Evolutionary conservation across 192 early-diverging fungal species (phyloP).

Genomic region (Pilaira anomala): DNA sequence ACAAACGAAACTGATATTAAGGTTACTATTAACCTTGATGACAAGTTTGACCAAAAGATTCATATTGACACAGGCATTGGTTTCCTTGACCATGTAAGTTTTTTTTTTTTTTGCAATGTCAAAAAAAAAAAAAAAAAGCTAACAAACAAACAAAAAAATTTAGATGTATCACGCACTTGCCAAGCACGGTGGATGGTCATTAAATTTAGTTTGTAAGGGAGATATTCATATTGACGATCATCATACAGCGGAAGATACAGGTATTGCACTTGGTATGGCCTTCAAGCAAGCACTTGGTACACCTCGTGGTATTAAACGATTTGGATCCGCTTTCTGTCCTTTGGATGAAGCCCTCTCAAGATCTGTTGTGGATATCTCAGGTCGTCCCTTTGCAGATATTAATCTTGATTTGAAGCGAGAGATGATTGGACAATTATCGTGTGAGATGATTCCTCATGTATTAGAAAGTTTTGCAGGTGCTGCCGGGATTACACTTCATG

Average conservation of each 20-base stretch:
- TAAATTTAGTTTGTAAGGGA: constrained; percentile 80
- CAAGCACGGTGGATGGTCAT: constrained; percentile 92
- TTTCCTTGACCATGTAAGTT: constrained; percentile 90
- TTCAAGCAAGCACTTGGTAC: constrained; percentile 91
- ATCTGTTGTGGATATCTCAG: constrained; percentile 97
- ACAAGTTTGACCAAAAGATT: constrained; percentile 65
- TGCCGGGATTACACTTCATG: constrained; percentile 93
- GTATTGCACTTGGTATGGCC: constrained; percentile 88
- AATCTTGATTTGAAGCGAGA: constrained; percentile 90
- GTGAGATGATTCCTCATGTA: constrained; percentile 99
- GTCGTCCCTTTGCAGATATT: constrained; percentile 79
- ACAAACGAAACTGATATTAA: constrained; percentile 94
- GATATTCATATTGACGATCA: constrained; percentile 98
- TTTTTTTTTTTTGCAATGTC: neutral
- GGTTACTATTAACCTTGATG: constrained; percentile 63
- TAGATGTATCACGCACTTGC: constrained; percentile 98
- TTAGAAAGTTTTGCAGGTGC: constrained; percentile 87
- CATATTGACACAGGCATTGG: constrained; percentile 89
- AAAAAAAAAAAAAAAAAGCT: neutral
- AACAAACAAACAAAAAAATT: neutral
- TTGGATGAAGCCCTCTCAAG: constrained; percentile 94
- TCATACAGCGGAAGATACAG: constrained; percentile 96
- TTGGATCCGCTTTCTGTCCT: constrained; percentile 92
- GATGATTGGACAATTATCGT: constrained; percentile 84
- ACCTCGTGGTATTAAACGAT: constrained; percentile 87